Base-by-base conservation (phyloP, 192 early-diverging fungal species). In the Backusella westeae region DNA sequence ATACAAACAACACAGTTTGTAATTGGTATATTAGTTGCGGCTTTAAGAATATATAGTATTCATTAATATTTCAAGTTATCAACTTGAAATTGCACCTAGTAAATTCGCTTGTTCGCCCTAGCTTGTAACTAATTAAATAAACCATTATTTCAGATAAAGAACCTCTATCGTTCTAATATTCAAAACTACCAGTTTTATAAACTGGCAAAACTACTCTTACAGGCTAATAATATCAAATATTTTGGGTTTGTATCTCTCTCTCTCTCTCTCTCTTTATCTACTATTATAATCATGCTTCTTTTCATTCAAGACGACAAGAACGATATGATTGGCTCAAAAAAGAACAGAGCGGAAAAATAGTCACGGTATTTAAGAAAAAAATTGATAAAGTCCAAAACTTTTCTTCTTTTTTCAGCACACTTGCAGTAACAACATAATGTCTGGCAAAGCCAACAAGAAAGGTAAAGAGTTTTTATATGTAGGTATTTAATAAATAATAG, bases 381-480 rank as follows among this genome's bases (percentile, higher is more conserved):
- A 67, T 34, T 19, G 26, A 7, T 32, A 35, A 17, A 19, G 14
- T 6, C 17, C 15, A 46, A 46, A 71, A 71, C 41, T 39, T 71
- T 42, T 71, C 12, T 71, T 70, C 9, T 29, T 34, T 34, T 67
- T 67, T 67, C 9, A 67, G 17, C 23, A 32, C 66, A 67, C 10
- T 67, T 35, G 66, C 66, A 17, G 66, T 67, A 29, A 59, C 23
- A 23, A 14, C 26, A 26, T 6, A 59, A 56, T 59, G 53, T 59
- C 53, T 59, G 53, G 53, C 53, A 59, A 59, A 59, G 53, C 66
- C 34, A 32, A 67, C 66, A 67, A 67, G 26, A 67, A 35, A 36
- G 34, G 34, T 32, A 66, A 34, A 66, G 19, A 29, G 29, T 8
- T 65, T 23, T 26, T 65, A 14, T 12, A 21, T 21, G 15, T 59